Conservation (phyloP, 2,329 filamentous ascomycete species). For the Myriosclerotinia duriaeana region DNA sequence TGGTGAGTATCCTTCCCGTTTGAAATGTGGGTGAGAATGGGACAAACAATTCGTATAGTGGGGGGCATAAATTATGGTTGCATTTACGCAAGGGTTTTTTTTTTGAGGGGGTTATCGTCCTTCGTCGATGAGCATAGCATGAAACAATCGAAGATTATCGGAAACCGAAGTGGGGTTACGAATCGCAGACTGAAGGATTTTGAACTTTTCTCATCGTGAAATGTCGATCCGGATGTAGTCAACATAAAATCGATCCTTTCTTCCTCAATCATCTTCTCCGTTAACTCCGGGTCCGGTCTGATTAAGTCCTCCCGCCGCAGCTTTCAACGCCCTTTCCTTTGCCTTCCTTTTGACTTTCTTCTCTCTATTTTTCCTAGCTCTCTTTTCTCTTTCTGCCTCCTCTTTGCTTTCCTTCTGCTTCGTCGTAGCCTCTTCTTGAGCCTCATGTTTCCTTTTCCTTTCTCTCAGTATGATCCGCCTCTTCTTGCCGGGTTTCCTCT, state of each 20-base stretch:
- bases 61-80: conserved; percentile 20
- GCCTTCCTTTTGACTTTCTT: conserved; percentile 59
- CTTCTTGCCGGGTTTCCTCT: conserved; percentile 58
- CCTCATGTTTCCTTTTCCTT: conserved; percentile 45
- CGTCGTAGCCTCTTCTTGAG: conserved; percentile 41
- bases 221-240: conserved; percentile 19
- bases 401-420: conserved; percentile 51
- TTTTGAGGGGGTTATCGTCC: background rate
- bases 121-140: conserved; percentile 15
- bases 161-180: conserved; percentile 1
- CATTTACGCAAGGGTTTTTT: conserved; percentile 10
- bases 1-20: conserved; percentile 12
- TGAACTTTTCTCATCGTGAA: conserved; percentile 11
- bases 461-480: conserved; percentile 52
- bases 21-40: conserved; percentile 17
- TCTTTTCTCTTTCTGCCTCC: conserved; percentile 58
- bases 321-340: conserved; percentile 57
- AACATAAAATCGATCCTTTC: conserved; percentile 1
- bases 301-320: conserved; percentile 27
- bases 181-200: conserved; percentile 20
- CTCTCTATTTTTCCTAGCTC: conserved; percentile 59
- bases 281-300: conserved; percentile 9
- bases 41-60: background rate
- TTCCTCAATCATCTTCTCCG: conserved; percentile 20
- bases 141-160: conserved; percentile 6